A percentile compares a stretch with the other conserved stretches of the same genome.
Evolutionary conservation across 169 alveolate species (phyloP).

Genomic region (Plasmodium knowlesi): DNA sequence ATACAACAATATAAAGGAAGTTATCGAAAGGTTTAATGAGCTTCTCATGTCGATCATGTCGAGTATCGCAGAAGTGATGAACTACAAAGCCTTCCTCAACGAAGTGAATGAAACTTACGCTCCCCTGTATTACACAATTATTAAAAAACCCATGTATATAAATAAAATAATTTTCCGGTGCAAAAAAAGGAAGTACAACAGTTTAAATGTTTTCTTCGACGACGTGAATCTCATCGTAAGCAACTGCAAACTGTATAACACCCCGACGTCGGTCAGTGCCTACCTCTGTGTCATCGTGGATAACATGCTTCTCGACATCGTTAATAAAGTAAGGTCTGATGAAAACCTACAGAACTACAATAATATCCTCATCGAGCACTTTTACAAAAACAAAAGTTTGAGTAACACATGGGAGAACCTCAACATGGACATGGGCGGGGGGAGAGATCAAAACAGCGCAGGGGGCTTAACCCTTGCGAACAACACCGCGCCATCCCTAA

Average conservation of each 20-base stretch:
- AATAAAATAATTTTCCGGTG: conserved; percentile 65
- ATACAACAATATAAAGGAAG: conserved; percentile 64
- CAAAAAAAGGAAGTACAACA: conserved; percentile 64
- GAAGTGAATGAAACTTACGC: conserved; percentile 74
- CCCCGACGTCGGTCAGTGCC: conserved; percentile 68
- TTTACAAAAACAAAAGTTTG: conserved; percentile 63
- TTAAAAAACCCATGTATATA: conserved; percentile 71
- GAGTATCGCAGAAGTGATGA: conserved; percentile 9
- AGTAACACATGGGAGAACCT: conserved; percentile 61
- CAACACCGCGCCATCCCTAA: neutral
- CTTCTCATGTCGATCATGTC: conserved; percentile 17
- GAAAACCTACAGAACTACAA: conserved; percentile 39
- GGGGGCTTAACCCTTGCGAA: neutral
- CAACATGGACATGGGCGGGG: neutral
- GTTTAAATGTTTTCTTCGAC: conserved; percentile 51
- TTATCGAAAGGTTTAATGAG: conserved; percentile 62
- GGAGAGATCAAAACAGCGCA: neutral
- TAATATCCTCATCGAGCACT: conserved; percentile 40
- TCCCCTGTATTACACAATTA: conserved; percentile 66
- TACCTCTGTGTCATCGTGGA: conserved; percentile 70
- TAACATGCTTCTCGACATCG: conserved; percentile 47
- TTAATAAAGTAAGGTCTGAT: conserved; percentile 24
- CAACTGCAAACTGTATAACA: conserved; percentile 68
- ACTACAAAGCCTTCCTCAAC: conserved; percentile 70
- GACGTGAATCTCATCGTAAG: conserved; percentile 61